phyloP scores from a whole-genome alignment of 371 early-diverging fungal genomes.

The Rhizoclosmatium hyalinum region DNA sequence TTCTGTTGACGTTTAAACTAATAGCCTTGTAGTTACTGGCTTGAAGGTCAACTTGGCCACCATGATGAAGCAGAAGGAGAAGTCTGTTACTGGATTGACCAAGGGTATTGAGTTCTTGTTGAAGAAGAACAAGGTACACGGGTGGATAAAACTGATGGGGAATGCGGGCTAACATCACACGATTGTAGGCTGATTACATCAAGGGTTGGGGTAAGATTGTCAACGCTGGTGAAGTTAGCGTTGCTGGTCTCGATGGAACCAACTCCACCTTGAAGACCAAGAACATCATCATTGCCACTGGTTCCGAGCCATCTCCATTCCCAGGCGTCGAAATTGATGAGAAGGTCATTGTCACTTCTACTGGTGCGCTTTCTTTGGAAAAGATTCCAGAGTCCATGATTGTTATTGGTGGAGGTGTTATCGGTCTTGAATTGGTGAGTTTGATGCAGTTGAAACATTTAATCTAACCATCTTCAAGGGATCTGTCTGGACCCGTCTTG shows the following conservation, averaged over 20 bases:
- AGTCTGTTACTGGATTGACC: constrained; percentile 87
- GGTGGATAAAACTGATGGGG: neutral
- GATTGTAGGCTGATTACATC: constrained; percentile 75
- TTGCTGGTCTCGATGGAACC: constrained; percentile 81
- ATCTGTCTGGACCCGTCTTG: constrained; percentile 96
- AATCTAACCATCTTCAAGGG: constrained; percentile 57
- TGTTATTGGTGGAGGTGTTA: constrained; percentile 98
- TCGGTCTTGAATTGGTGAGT: constrained; percentile 84
- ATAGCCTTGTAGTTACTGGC: neutral
- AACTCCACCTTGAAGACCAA: constrained; percentile 79
- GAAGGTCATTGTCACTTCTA: constrained; percentile 94
- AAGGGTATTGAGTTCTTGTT: constrained; percentile 93
- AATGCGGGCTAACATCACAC: neutral
- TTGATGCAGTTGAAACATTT: neutral
- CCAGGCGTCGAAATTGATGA: constrained; percentile 95
- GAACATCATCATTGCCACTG: constrained; percentile 97
- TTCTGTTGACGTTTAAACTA: neutral
- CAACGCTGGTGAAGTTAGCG: constrained; percentile 79
- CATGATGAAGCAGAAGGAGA: constrained; percentile 93
- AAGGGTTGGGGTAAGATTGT: constrained; percentile 91
- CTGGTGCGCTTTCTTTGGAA: constrained; percentile 92
- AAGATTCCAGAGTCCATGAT: constrained; percentile 97
- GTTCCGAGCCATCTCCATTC: constrained; percentile 93
- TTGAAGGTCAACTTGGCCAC: constrained; percentile 82
- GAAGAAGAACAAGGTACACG: constrained; percentile 90